A percentile compares a stretch with the other conserved stretches of the same genome.
These are phyloP conservation scores for Vanilla planifolia DNA, from an alignment of 106 monocot genomes.

Conservation along the genomic window DNA sequence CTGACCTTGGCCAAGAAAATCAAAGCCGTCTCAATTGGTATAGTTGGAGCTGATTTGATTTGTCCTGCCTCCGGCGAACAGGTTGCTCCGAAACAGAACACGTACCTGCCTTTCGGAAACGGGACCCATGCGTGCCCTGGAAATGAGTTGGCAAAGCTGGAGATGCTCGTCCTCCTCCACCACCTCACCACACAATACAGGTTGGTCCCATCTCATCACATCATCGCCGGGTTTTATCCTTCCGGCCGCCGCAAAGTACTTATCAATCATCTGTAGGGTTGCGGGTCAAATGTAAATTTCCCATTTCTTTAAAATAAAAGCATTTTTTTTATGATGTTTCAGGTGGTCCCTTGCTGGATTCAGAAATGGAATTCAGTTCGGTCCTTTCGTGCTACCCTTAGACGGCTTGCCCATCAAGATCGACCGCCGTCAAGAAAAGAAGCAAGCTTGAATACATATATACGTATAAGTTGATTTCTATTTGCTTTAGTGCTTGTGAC, in stretches of 20 bases:
- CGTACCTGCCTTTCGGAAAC: constrained; percentile 87
- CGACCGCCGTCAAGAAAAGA: neutral
- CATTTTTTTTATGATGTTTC: neutral
- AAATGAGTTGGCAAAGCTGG: constrained; percentile 93
- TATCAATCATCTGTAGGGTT: neutral
- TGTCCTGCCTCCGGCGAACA: constrained; percentile 2
- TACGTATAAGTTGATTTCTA: no score
- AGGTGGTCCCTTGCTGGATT: constrained; percentile 37
- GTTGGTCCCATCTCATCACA: constrained; percentile 8
- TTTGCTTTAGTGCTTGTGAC: no score
- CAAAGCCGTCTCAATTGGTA: no score
- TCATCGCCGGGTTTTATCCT: neutral
- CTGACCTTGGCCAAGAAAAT: no score
- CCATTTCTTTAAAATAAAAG: neutral
- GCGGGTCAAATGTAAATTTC: neutral
- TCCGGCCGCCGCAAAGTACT: no score
- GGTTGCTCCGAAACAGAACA: constrained; percentile 76
- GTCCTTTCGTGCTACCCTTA: constrained; percentile 33
- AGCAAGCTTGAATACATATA: no score
- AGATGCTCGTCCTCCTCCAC: constrained; percentile 88
- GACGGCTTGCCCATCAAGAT: constrained; percentile 38
- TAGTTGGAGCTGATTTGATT: no score
- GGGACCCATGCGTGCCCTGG: constrained; percentile 93
- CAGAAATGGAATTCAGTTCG: constrained; percentile 32
- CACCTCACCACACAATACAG: constrained; percentile 93